phyloP scores from a whole-genome alignment of 2,329 filamentous ascomycete species.

The Geosmithia putterillii region DNA sequence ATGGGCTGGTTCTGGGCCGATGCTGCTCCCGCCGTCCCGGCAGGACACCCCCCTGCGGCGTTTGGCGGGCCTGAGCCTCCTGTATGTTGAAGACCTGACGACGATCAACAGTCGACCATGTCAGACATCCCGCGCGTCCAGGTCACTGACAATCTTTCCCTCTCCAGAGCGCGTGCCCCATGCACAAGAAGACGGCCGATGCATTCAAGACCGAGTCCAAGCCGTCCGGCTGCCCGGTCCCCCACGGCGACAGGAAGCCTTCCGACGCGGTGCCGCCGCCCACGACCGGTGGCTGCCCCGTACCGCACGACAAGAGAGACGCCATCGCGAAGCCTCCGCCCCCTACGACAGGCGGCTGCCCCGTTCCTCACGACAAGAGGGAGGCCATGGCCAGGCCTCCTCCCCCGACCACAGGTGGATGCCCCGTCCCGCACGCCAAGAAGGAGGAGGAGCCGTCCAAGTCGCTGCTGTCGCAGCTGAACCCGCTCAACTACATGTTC shows the following conservation, averaged over 20 bases:
- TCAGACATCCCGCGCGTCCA: not conserved
- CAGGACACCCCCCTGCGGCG: slow-evolving; percentile 16
- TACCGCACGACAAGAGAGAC: slow-evolving; percentile 11
- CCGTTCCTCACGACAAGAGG: slow-evolving; percentile 12
- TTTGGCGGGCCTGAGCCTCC: slow-evolving; percentile 20
- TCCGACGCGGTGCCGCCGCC: slow-evolving; percentile 4
- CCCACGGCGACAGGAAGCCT: too few species aligned
- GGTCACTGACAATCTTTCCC: not conserved
- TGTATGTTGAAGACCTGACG: slow-evolving; percentile 10
- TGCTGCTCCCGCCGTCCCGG: slow-evolving; percentile 19
- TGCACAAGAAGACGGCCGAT: slow-evolving; percentile 42
- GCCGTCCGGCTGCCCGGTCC: slow-evolving; percentile 1
- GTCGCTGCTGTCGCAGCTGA: slow-evolving; percentile 43
- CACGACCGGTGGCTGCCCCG: slow-evolving; percentile 14
- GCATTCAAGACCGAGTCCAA: slow-evolving; percentile 24
- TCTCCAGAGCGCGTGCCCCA: slow-evolving; percentile 37
- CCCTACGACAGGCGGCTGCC: slow-evolving; percentile 12
- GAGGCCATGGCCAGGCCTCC: not conserved
- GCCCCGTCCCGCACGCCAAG: slow-evolving; percentile 15
- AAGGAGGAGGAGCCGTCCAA: slow-evolving; percentile 19
- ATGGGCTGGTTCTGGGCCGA: slow-evolving; percentile 59
- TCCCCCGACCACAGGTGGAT: slow-evolving; percentile 7
- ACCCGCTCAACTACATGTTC: slow-evolving; percentile 92
- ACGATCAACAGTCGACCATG: not conserved
- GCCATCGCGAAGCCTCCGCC: not conserved